Evolutionary conservation across 495 filamentous ascomycete species (phyloP).

Genomic region (Parathielavia hyrcaniae): DNA sequence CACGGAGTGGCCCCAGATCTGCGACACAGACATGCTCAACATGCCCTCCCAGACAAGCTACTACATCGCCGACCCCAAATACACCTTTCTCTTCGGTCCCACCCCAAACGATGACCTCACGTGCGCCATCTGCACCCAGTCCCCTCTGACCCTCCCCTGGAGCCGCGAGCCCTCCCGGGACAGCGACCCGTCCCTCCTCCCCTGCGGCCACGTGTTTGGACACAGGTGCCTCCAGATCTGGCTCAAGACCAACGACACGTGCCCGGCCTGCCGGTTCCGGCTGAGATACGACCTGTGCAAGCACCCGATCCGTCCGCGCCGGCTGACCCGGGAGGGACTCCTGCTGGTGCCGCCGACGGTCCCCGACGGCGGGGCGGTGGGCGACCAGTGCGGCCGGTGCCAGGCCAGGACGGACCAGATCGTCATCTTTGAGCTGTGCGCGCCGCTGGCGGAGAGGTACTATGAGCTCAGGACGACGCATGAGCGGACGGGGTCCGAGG

Average conservation of each 20-base stretch:
- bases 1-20: too few relatives aligned
- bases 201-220: constrained; percentile 24
- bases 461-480: background rate
- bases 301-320: background rate
- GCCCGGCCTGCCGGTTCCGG: constrained; percentile 18
- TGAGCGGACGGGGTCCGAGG: background rate
- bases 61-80: constrained; percentile 11
- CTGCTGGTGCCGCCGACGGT: constrained; percentile 3
- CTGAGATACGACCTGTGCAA: constrained; percentile 13
- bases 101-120: background rate
- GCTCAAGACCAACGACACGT: background rate
- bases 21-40: too few relatives aligned
- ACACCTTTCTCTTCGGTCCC: constrained; percentile 10
- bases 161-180: background rate
- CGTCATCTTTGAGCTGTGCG: background rate
- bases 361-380: constrained; percentile 9
- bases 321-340: background rate
- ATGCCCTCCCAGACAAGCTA: background rate
- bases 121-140: constrained; percentile 15
- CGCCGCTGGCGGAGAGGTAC: background rate
- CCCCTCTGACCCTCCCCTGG: background rate
- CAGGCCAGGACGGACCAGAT: background rate
- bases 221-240: constrained; percentile 7
- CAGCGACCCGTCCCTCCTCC: constrained; percentile 7
- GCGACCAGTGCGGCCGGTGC: background rate